Base-by-base conservation (phyloP, 1,284 basidiomycete genomes). In the Irpex sp. region DNA sequence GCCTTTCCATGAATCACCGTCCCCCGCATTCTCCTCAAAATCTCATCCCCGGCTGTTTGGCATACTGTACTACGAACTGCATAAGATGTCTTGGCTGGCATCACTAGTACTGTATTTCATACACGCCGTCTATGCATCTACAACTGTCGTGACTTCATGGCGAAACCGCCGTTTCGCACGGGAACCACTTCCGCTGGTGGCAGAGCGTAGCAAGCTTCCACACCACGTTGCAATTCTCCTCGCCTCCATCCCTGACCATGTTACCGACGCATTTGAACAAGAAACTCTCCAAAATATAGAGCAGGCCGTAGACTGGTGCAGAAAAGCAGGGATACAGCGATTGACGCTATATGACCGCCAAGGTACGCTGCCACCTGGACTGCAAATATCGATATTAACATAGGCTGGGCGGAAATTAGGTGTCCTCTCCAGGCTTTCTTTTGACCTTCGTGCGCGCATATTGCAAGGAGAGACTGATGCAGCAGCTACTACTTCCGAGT, bases 331-430 rank as follows among this genome's bases (percentile, higher is more conserved):
- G 11, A 84, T 92, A 60, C 72, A 75, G 63, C 80, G 79, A 57
- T 76, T 92, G 57, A 89, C 86, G 15, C 79, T 90, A 3, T 92
- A 91, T 67, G 90, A 93, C 71, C 79, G 82, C 63, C 75, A 83
- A 65, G 90, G 91, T 91, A 70, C 61, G 84, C 73, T 3, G 50
- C 49, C 57, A 17, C 6, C 17, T 51, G 17, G 47, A 57, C 31
- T 39, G 13, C 31, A 56, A 9, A 2, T 46, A 8, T 5, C 31
- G 6, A 19, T 26, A 11, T 17, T 11, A 2, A 11, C 4, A 57
- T 35, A 11, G 49, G 8, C 19, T 39, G 39, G 17, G 5, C 43
- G 17, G 17, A 15, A 15, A n/a, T 15, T 59, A 90, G 88, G 87
- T 19, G 60, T 81, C 54, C 75, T 88, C 36, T 69, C 77, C 9